Conservation (phyloP, 345 rosid species). For the Hibiscus syriacus region DNA sequence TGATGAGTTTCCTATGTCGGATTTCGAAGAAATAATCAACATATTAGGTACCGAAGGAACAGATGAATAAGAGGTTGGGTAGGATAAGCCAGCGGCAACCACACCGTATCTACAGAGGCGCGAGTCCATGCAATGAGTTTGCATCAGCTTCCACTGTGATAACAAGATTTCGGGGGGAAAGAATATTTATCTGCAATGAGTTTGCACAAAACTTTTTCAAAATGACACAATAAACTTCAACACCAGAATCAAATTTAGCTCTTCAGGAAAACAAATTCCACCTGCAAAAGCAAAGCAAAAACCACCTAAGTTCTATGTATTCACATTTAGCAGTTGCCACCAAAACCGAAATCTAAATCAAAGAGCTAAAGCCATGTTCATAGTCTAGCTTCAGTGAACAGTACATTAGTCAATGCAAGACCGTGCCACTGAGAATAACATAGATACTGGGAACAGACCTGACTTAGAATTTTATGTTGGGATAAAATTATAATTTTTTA, state of each 20-base stretch:
- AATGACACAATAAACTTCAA: slow-evolving; percentile 5
- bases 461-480: no score
- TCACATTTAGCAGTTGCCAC: not conserved
- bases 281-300: slow-evolving; percentile 17
- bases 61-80: slow-evolving; percentile 30
- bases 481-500: no score
- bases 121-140: slow-evolving; percentile 34
- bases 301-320: slow-evolving; percentile 3
- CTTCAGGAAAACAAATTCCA: slow-evolving; percentile 11
- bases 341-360: not conserved
- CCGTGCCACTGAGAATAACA: no score
- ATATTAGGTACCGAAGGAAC: slow-evolving; percentile 29
- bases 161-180: not conserved
- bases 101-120: slow-evolving; percentile 30
- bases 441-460: no score
- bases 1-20: slow-evolving; percentile 33
- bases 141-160: slow-evolving; percentile 19
- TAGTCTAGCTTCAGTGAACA: not conserved
- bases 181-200: no score
- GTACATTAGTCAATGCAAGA: no score
- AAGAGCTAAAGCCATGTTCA: not conserved
- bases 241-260: not conserved
- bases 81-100: slow-evolving; percentile 34
- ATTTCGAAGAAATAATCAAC: slow-evolving; percentile 28
- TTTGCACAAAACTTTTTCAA: no score